A percentile compares a stretch with the other conserved stretches of the same genome.
These are phyloP conservation scores for Exophiala oligosperma DNA, from an alignment of 2,329 filamentous ascomycete genomes.

Conservation along the genomic window DNA sequence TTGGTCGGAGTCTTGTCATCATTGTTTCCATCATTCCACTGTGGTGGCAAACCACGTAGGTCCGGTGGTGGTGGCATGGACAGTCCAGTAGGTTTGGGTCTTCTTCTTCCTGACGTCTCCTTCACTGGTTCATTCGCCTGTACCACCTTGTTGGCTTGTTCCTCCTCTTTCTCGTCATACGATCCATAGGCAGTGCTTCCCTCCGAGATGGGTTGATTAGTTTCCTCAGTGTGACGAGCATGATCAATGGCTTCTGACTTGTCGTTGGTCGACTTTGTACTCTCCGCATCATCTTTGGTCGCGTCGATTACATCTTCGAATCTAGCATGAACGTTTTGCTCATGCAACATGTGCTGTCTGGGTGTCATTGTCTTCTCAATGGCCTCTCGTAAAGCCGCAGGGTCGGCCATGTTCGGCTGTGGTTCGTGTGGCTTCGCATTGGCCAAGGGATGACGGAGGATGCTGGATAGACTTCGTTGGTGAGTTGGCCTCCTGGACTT, in stretches of 20 bases:
- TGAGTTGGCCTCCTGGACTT: conserved; percentile 39
- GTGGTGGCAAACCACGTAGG: background rate
- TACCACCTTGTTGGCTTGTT: background rate
- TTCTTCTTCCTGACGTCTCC: conserved; percentile 20
- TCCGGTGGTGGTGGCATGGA: conserved; percentile 12
- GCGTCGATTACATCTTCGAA: conserved; percentile 14
- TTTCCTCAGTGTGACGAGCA: background rate
- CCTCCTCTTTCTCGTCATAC: background rate
- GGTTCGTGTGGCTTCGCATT: conserved; percentile 10
- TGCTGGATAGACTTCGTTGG: conserved; percentile 29
- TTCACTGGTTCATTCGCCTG: background rate
- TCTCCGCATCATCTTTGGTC: background rate
- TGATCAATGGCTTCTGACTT: background rate
- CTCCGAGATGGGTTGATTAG: background rate
- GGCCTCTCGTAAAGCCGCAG: conserved; percentile 3
- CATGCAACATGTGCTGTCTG: conserved; percentile 18
- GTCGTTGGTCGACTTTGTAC: background rate
- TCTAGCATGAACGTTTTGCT: conserved; percentile 18
- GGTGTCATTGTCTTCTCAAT: conserved; percentile 20
- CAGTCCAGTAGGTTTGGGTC: conserved; percentile 18
- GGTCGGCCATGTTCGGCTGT: background rate
- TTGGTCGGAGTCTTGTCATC: background rate
- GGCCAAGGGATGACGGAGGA: conserved; percentile 18
- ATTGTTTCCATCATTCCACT: conserved; percentile 3
- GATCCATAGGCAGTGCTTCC: background rate